phyloP scores from a whole-genome alignment of 805 yeast species.

The Metschnikowia hibisci region DNA sequence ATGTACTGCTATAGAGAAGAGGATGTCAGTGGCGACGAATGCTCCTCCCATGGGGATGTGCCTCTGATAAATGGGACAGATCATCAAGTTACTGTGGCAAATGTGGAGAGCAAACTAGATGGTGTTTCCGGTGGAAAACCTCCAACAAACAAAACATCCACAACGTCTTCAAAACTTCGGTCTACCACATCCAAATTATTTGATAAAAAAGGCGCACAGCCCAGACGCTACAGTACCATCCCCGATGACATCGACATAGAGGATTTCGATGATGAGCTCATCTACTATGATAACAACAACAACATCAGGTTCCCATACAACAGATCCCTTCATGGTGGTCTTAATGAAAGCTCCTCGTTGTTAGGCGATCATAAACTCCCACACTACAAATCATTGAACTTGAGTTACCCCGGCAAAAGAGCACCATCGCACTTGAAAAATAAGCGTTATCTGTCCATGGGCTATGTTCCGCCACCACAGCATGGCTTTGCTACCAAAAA shows the following conservation, averaged over 20 bases:
- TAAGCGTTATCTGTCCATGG: constrained; percentile 38
- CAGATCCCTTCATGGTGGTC: constrained; percentile 19
- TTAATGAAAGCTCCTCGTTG: constrained; percentile 33
- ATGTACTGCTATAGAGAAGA: constrained; percentile 27
- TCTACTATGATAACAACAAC: constrained; percentile 38
- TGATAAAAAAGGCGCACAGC: constrained; percentile 68
- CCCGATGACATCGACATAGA: constrained; percentile 60
- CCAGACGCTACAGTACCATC: constrained; percentile 68
- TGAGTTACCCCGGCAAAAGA: constrained; percentile 27
- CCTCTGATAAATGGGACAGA: constrained; percentile 12
- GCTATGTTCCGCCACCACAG: constrained; percentile 23
- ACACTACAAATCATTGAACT: constrained; percentile 39
- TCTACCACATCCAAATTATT: constrained; percentile 72
- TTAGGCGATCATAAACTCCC: constrained; percentile 28
- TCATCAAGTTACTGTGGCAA: constrained; percentile 1
- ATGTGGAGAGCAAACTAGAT: constrained; percentile 4
- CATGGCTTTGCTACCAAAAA: constrained; percentile 9
- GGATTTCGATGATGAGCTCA: constrained; percentile 51
- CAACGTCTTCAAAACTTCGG: constrained; percentile 42
- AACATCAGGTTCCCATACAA: constrained; percentile 37
- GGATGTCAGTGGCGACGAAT: constrained; percentile 26
- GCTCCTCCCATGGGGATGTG: constrained; percentile 29
- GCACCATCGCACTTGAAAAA: constrained; percentile 19
- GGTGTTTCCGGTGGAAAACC: constrained; percentile 9
- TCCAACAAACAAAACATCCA: constrained; percentile 29